Conservation (phyloP, 1,139 yeast species). For the Neolecta irregularis region DNA sequence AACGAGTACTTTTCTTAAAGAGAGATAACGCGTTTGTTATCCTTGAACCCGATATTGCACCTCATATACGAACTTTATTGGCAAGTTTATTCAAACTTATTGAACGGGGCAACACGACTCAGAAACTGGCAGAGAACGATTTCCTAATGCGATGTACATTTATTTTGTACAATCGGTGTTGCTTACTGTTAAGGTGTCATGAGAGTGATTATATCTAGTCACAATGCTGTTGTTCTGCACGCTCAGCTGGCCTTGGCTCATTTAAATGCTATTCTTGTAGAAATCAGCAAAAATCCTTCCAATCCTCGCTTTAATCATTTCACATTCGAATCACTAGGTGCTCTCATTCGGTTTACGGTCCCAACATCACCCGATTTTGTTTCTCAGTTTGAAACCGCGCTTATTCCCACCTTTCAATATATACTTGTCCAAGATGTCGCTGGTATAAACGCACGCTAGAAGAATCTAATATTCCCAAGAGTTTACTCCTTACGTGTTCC, state of each 20-base stretch:
- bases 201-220: conserved; percentile 66
- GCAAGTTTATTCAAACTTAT: conserved; percentile 53
- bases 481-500: conserved; percentile 85
- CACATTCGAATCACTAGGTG: conserved; percentile 75
- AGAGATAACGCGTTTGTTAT: conserved; percentile 39
- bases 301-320: conserved; percentile 89
- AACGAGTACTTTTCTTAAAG: conserved; percentile 68
- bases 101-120: conserved; percentile 54
- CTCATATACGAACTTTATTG: conserved; percentile 40
- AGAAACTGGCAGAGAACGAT: conserved; percentile 88
- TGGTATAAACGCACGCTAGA: conserved; percentile 4
- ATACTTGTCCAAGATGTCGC: conserved; percentile 74
- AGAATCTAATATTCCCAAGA: conserved; percentile 27
- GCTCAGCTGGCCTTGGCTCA: conserved; percentile 28
- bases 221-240: conserved; percentile 39
- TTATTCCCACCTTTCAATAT: conserved; percentile 52
- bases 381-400: conserved; percentile 32
- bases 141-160: conserved; percentile 58
- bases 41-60: conserved; percentile 51
- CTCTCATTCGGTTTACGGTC: conserved; percentile 36
- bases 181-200: conserved; percentile 29
- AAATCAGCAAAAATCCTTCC: conserved; percentile 77
- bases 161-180: background rate
- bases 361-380: conserved; percentile 14
- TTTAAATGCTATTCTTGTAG: conserved; percentile 49